Conservation (phyloP, 352 stramenopile genomes). For the Globisporangium echinulatum region DNA sequence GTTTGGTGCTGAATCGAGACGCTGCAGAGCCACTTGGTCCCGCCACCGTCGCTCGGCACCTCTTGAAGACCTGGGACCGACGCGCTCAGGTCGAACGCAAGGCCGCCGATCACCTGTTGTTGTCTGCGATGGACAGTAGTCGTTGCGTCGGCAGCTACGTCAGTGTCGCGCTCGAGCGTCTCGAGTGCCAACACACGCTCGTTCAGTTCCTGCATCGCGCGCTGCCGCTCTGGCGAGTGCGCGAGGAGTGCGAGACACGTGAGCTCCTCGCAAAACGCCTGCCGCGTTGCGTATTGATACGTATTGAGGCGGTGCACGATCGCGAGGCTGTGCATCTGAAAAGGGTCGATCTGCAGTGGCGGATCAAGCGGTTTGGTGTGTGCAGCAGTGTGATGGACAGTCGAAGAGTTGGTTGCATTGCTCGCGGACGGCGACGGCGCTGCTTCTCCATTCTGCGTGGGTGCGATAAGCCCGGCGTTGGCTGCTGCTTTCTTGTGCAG, state of each 20-base stretch:
- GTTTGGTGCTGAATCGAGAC: conserved; percentile 33
- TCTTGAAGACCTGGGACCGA: conserved; percentile 42
- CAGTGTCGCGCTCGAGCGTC: neutral
- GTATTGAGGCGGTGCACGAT: conserved; percentile 49
- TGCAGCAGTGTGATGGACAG: neutral
- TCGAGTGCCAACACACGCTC: conserved; percentile 7
- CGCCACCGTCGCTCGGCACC: neutral
- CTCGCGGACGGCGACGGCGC: too few relatives aligned
- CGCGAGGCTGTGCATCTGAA: conserved; percentile 24
- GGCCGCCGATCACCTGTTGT: conserved; percentile 6
- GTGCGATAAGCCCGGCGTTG: too few relatives aligned
- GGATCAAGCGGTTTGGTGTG: neutral
- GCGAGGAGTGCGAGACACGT: conserved; percentile 30
- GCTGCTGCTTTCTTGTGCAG: too few relatives aligned
- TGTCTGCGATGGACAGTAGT: neutral
- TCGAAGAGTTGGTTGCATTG: too few relatives aligned
- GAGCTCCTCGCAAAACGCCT: conserved; percentile 48
- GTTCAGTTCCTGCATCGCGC: conserved; percentile 13
- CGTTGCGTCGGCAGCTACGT: conserved; percentile 5
- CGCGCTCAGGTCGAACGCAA: conserved; percentile 23
- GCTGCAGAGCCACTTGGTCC: conserved; percentile 40
- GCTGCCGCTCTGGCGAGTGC: conserved; percentile 17
- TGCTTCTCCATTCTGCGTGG: too few relatives aligned
- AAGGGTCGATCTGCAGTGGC: conserved; percentile 10
- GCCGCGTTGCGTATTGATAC: conserved; percentile 52